Conservation (phyloP, 768 basidiomycete species). For the Zangia roseola region DNA sequence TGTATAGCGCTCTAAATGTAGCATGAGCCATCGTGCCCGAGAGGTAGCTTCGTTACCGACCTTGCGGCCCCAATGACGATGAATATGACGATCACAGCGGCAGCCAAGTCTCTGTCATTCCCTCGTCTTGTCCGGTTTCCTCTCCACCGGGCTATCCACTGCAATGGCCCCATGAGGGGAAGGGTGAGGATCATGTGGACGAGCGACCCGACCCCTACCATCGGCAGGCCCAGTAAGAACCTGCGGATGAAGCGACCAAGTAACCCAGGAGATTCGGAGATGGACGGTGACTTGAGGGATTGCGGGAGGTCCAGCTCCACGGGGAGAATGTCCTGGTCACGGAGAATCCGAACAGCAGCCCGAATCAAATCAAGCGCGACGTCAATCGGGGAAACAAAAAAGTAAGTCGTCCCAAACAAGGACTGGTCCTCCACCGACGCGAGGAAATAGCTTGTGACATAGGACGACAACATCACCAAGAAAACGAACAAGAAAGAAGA, state of each 20-base stretch:
- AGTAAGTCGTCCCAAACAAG: constrained; percentile 35
- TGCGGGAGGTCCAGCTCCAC: constrained; percentile 21
- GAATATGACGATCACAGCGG: constrained; percentile 61
- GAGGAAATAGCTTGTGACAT: constrained; percentile 66
- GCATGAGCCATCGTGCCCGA: constrained; percentile 8
- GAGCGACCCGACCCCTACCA: constrained; percentile 74
- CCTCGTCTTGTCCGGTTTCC: constrained; percentile 53
- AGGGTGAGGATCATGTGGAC: constrained; percentile 69
- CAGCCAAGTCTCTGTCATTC: constrained; percentile 59
- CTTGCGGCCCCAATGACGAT: constrained; percentile 62
- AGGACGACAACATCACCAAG: constrained; percentile 68
- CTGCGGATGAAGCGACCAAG: constrained; percentile 59
- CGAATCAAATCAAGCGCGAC: constrained; percentile 60
- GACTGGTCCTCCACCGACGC: constrained; percentile 56
- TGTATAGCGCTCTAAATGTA: constrained; percentile 57
- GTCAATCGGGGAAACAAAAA: constrained; percentile 52
- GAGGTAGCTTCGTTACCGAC: constrained; percentile 35
- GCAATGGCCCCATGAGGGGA: constrained; percentile 64
- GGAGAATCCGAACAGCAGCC: constrained; percentile 59
- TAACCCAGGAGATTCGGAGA: constrained; percentile 42
- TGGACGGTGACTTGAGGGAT: constrained; percentile 16
- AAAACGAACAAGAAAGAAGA: constrained; percentile 62
- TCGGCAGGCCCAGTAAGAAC: constrained; percentile 74
- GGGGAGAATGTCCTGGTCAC: constrained; percentile 49
- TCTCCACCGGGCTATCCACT: constrained; percentile 67